Evolutionary conservation across 1,284 basidiomycete species (phyloP).

Genomic region (Apiotrichum veenhuisii): DNA sequence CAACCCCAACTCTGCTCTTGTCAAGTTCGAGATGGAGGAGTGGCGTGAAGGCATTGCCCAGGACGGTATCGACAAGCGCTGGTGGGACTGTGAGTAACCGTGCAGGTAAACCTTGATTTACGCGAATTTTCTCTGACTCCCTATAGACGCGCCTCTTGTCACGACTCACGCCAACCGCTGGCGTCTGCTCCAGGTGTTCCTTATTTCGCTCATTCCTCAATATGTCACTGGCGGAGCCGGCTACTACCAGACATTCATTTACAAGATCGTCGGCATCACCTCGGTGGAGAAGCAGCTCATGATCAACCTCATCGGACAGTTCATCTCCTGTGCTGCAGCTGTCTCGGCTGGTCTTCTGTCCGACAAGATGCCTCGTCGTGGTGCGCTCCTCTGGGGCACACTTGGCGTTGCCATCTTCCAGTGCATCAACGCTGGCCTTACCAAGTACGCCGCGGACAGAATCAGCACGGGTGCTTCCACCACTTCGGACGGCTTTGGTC

Average conservation of each 20-base stretch:
- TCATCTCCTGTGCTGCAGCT: slow-evolving; percentile 48
- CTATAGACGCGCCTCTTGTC: slow-evolving; percentile 29
- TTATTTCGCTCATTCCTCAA: slow-evolving; percentile 51
- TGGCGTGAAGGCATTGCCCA: slow-evolving; percentile 56
- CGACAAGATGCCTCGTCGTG: not conserved
- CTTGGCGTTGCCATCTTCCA: too few relatives aligned
- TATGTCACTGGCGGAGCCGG: slow-evolving; percentile 54
- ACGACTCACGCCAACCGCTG: slow-evolving; percentile 30
- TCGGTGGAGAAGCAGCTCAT: slow-evolving; percentile 49
- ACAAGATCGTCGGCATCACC: slow-evolving; percentile 27
- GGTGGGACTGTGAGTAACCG: slow-evolving; percentile 52
- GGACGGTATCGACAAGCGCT: slow-evolving; percentile 61
- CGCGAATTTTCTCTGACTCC: not conserved
- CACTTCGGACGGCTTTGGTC: not conserved
- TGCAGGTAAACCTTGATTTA: not conserved
- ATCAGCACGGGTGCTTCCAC: not conserved
- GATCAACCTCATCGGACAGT: slow-evolving; percentile 57
- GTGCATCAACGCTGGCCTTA: too few relatives aligned
- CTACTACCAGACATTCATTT: slow-evolving; percentile 50
- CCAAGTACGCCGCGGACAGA: slow-evolving; percentile 11
- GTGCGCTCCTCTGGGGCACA: not conserved
- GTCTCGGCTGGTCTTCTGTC: not conserved
- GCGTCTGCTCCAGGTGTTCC: slow-evolving; percentile 36
- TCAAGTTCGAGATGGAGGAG: slow-evolving; percentile 57
- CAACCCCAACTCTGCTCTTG: slow-evolving; percentile 45